Percentiles rank a stretch among this genome's conserved stretches.
Conservation (phyloP, 2,329 filamentous ascomycete genomes). For the Sclerotiophoma versabilis region DNA sequence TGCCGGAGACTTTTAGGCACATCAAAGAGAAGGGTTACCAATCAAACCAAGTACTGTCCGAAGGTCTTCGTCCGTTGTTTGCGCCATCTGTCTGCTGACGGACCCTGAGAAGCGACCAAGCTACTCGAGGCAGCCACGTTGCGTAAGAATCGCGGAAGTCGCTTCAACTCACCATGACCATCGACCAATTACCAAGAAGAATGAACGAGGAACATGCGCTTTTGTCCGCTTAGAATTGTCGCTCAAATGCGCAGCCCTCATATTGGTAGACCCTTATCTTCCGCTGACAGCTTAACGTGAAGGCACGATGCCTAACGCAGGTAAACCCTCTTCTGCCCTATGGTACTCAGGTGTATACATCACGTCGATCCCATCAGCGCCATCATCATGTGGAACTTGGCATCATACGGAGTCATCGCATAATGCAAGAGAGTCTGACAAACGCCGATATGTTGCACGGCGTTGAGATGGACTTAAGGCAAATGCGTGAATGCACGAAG, state of each 20-base stretch:
- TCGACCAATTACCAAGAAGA: neutral
- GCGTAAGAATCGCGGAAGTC: neutral
- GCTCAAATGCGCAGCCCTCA: neutral
- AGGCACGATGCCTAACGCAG: conserved; percentile 1
- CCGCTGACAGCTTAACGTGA: conserved; percentile 11
- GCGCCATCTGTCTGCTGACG: conserved; percentile 6
- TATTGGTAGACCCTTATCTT: conserved; percentile 6
- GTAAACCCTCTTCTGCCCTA: conserved; percentile 4
- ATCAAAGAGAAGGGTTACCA: conserved; percentile 1
- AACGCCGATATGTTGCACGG: conserved; percentile 5
- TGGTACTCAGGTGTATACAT: neutral
- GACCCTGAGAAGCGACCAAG: conserved; percentile 5
- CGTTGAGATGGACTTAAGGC: conserved; percentile 15
- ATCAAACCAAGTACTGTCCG: conserved; percentile 1
- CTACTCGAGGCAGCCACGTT: conserved; percentile 7
- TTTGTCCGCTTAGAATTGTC: conserved; percentile 2
- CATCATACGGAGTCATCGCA: neutral
- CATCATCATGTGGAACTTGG: neutral
- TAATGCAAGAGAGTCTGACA: conserved; percentile 5
- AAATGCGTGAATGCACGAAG: neutral
- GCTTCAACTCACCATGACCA: neutral
- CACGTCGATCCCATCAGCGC: conserved; percentile 2
- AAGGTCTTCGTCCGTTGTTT: conserved; percentile 14
- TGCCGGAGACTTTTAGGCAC: neutral
- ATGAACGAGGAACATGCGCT: neutral